These are phyloP conservation scores for Torulaspora microellipsoides DNA, from an alignment of 805 yeast species.

Conservation along the genomic window DNA sequence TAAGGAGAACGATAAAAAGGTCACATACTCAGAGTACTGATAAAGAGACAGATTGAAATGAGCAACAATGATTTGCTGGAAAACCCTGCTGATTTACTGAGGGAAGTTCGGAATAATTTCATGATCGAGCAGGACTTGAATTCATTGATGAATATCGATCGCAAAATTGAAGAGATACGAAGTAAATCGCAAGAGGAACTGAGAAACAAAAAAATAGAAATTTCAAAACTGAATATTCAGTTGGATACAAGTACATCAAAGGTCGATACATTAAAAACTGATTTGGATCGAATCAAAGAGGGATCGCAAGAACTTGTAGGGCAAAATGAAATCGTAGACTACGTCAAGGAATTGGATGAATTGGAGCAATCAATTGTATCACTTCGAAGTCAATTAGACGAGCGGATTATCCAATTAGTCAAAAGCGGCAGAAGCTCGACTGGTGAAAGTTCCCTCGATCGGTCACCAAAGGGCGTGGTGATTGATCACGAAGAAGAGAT, in stretches of 20 bases:
- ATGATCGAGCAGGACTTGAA: slow-evolving; percentile 26
- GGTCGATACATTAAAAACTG: slow-evolving; percentile 7
- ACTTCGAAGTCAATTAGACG: slow-evolving; percentile 22
- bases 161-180: slow-evolving; percentile 13
- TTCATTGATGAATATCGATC: slow-evolving; percentile 14
- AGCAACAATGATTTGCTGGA: slow-evolving; percentile 17
- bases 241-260: slow-evolving; percentile 9
- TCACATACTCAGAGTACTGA: no score
- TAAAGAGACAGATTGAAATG: slow-evolving; percentile 2
- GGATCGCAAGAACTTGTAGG: slow-evolving; percentile 16
- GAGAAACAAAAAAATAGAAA: slow-evolving; percentile 8
- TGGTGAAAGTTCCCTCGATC: neutral
- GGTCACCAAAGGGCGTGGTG: neutral
- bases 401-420: slow-evolving; percentile 15
- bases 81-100: slow-evolving; percentile 23
- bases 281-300: slow-evolving; percentile 13
- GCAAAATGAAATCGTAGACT: slow-evolving; percentile 14
- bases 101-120: slow-evolving; percentile 25
- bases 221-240: slow-evolving; percentile 8
- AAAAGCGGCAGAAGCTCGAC: slow-evolving; percentile 4
- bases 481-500: slow-evolving; percentile 11
- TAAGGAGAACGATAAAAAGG: no score
- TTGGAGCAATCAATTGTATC: slow-evolving; percentile 21
- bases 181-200: slow-evolving; percentile 6
- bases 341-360: slow-evolving; percentile 25